Conservation (phyloP, 2,329 filamentous ascomycete species). For the Tolypocladium inflatum region DNA sequence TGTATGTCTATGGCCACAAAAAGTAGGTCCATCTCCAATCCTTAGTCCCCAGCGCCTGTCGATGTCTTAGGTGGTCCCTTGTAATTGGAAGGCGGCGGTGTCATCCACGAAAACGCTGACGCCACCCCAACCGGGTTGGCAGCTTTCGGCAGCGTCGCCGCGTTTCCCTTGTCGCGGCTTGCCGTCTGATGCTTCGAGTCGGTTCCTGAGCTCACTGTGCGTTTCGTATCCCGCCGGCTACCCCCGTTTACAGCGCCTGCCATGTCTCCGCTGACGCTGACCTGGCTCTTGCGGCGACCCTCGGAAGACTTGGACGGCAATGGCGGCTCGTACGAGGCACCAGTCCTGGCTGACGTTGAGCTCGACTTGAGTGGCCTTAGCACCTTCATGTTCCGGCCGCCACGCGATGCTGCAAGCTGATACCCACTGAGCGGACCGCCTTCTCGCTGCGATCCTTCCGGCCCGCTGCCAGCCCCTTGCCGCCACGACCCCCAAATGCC, state of each 20-base stretch:
- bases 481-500: conserved; percentile 67
- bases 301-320: conserved; percentile 36
- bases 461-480: conserved; percentile 38
- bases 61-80: conserved; percentile 23
- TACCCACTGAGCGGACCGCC: conserved; percentile 53
- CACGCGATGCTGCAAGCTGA: conserved; percentile 51
- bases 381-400: conserved; percentile 75
- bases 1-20: background rate
- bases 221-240: conserved; percentile 46
- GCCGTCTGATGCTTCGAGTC: conserved; percentile 22
- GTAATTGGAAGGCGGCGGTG: conserved; percentile 29
- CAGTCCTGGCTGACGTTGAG: conserved; percentile 41
- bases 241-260: conserved; percentile 13
- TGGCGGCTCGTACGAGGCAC: conserved; percentile 42
- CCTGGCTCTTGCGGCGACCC: conserved; percentile 45
- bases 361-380: conserved; percentile 66
- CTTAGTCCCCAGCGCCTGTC: conserved; percentile 13
- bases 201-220: conserved; percentile 33
- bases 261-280: conserved; percentile 19
- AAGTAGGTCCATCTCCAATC: background rate
- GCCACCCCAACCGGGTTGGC: conserved; percentile 85
- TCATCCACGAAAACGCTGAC: conserved; percentile 91
- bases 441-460: conserved; percentile 45
- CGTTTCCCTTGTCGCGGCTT: conserved; percentile 26
- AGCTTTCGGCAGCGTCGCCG: conserved; percentile 40